Evolutionary conservation across 2,329 filamentous ascomycete genomes (phyloP).

Genomic region (Cladophialophora bantiana): DNA sequence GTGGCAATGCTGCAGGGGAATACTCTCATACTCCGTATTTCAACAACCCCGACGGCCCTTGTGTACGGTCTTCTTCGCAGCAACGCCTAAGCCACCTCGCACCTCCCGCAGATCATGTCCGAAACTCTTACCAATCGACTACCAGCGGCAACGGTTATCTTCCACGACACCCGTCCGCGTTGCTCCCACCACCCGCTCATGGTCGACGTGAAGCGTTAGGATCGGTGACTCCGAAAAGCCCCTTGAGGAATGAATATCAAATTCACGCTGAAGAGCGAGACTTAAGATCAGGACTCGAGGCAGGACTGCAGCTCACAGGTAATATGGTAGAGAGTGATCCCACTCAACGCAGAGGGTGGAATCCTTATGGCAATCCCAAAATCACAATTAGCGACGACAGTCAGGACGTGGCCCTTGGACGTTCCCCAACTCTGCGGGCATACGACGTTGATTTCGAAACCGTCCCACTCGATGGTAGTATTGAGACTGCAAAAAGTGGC

Average conservation of each 20-base stretch:
- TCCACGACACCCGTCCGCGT: conserved; percentile 22
- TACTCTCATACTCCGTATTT: conserved; percentile 7
- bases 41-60: conserved; percentile 28
- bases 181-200: conserved; percentile 25
- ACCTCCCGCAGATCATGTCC: conserved; percentile 12
- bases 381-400: conserved; percentile 25
- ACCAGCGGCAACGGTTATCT: conserved; percentile 14
- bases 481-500: neutral
- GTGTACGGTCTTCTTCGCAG: conserved; percentile 14
- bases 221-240: conserved; percentile 8
- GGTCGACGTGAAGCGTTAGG: conserved; percentile 7
- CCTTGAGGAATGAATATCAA: conserved; percentile 19
- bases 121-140: conserved; percentile 24
- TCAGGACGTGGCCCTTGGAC: neutral
- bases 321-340: neutral
- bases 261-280: neutral
- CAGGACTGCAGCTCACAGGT: neutral
- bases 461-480: conserved; percentile 7
- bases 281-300: neutral
- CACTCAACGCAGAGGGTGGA: neutral
- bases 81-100: conserved; percentile 23
- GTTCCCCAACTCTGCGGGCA: neutral
- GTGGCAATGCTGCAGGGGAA: conserved; percentile 12
- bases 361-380: conserved; percentile 4
- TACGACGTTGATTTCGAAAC: conserved; percentile 21